Evolutionary conservation across 441 rosid genomes (phyloP).

Genomic region (Eutrema salsugineum): DNA sequence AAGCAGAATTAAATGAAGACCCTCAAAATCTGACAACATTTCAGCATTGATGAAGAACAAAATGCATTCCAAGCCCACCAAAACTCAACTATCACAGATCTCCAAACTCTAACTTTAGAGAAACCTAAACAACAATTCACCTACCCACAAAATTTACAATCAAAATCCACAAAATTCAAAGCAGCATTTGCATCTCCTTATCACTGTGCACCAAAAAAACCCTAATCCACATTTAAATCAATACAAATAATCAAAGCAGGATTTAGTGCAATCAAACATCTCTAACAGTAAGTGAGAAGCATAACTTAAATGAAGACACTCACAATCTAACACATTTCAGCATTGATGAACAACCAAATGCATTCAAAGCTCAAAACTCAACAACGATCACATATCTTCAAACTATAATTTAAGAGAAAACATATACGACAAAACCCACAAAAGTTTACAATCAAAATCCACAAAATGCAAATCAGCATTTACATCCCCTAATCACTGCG

Average conservation of each 20-base stretch:
- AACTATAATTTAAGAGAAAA: background rate
- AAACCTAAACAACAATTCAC: constrained; percentile 20
- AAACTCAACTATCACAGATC: constrained; percentile 5
- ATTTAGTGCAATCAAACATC: constrained; percentile 2
- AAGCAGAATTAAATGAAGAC: background rate
- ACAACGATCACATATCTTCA: constrained; percentile 10
- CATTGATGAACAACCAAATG: background rate
- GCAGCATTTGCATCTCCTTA: too few relatives aligned
- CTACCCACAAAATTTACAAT: constrained; percentile 9
- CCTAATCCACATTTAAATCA: too few relatives aligned
- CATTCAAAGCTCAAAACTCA: background rate
- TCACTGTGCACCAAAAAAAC: too few relatives aligned
- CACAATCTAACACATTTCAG: background rate
- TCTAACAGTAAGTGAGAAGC: background rate
- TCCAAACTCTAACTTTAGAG: background rate
- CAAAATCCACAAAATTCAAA: too few relatives aligned
- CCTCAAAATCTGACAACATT: background rate
- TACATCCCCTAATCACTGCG: constrained; percentile 4
- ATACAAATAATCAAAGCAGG: too few relatives aligned
- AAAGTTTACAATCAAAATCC: background rate
- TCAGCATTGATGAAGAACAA: background rate
- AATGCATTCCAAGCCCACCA: background rate
- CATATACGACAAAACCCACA: constrained; percentile 16
- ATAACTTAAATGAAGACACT: background rate
- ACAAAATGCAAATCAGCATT: constrained; percentile 4